Base-by-base conservation (phyloP, 129 eudicot genomes). In the Kitagawia praeruptora region DNA sequence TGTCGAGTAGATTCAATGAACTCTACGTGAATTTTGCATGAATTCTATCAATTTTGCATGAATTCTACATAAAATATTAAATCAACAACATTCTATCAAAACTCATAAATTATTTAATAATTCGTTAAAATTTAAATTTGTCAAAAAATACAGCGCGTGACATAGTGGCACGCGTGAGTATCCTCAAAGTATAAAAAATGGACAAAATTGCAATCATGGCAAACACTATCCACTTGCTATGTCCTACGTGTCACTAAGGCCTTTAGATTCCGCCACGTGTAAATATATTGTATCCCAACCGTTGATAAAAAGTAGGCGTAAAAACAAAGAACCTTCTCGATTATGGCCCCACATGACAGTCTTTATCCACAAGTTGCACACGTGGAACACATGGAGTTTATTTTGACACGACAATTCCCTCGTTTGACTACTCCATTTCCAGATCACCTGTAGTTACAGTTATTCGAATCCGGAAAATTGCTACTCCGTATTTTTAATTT, bases 201-300 rank as follows among this genome's bases (percentile, higher is more conserved):
- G 53, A 73, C 77, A 44, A 73, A 73, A n/a, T 12, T 73, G 54
- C 77, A 44, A 73, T 73, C 77, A 73, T 73, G 28, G 21, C 53
- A 46, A 73, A 73, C 77, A n/a, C 48, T n/a, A 73, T 73, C 77
- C 77, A 73, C 77, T 73, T 42, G 51, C 77, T n/a, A 5, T 73
- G 31, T 73, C 77, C 47, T 73, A 73, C 77, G 77, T 73, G 76
- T 41, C 53, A 42, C 1, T 4, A 21, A 44, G 2, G 37, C 21
- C 54, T 18, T 28, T 5, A n/a, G 5, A 6, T 23, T 10, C 0
- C 23, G 28, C 77, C 77, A 73, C 54, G 77, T 73, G 54, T 73
- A 11, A 0, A 0, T 0, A 44, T 3, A 11, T 13, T 6, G 10
- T 1, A 73, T 73, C 56, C 15, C 9, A 11, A 2, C 54, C 77